Evolutionary conservation across 495 filamentous ascomycete species (phyloP), one percentile per base, ranked within the genome.

Genomic region (Aspergillus funiculosus): DNA sequence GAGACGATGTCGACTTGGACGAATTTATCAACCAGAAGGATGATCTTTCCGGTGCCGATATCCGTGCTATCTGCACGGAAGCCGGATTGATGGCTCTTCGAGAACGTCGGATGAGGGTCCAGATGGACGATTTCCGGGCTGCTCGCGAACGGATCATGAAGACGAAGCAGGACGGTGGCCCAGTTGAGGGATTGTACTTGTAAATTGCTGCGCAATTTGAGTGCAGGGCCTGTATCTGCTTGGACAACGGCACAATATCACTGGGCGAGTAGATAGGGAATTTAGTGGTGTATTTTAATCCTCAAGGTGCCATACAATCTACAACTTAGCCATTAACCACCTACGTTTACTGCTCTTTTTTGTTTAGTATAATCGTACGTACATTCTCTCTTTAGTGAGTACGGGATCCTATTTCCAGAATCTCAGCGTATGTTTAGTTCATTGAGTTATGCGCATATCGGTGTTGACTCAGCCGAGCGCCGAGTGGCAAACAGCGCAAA

Each of bases 21-120:
- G 92, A 99, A 68, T 97, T 99, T 63, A 95, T 99, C 61, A 88
- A 80, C 56, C 89, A 95, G 72, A 99, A 99, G 73, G 92, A 99
- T 57, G 92, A 99, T 60, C 76, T 99, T 3, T 94, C 87, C 26
- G 92, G 92, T 58, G 92, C 92, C 29, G 92, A 99, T 72, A 97
- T 99, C 72, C 92, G 95, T 66, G 92, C 92, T 27, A 99, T 99
- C 55, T 99, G 92, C 69, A 92, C 88, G 13, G 92, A 99, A 64
- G 90, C 94, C 48, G 92, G 92, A 58, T 69, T 99, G 57, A 87
- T 95, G 84, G 92, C 92, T 19, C 72, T 99, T 45, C 78, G 92
- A 53, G 92, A 99, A 72, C 81, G 92, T 52, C 80, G 92, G 51
- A 99, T 99, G 92, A 80, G 91, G 56, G 92, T 99, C 41, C 87